A percentile compares a stretch with the other conserved stretches of the same genome.
These are phyloP conservation scores for Puccinellia tenuiflora DNA, from an alignment of 176 grass and related monocot species.

Conservation along the genomic window DNA sequence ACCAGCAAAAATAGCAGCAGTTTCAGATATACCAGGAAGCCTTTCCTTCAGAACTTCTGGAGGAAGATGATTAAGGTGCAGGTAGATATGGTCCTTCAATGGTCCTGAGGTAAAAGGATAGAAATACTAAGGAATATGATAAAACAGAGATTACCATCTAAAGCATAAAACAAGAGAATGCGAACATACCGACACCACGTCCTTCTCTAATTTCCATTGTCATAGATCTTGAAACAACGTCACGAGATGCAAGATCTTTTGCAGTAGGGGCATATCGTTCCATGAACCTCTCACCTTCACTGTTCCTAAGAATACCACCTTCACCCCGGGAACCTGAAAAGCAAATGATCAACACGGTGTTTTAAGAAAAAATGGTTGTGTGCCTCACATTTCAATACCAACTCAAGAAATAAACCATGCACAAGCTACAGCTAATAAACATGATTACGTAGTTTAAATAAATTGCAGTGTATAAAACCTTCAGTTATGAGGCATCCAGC, in stretches of 20 bases:
- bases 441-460: background rate
- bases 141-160: background rate
- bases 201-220: constrained; percentile 84
- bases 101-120: constrained; percentile 40
- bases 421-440: constrained; percentile 12
- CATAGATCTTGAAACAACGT: constrained; percentile 84
- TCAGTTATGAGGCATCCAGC: constrained; percentile 88
- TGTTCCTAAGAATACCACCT: constrained; percentile 86
- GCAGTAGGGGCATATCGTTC: constrained; percentile 71
- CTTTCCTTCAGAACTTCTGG: constrained; percentile 91
- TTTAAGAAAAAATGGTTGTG: background rate
- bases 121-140: background rate
- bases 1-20: constrained; percentile 93
- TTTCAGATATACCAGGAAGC: constrained; percentile 97
- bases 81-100: constrained; percentile 89
- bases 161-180: background rate
- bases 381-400: background rate
- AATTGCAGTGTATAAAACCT: constrained; percentile 35
- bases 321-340: constrained; percentile 68
- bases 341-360: background rate
- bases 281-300: constrained; percentile 87
- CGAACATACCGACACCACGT: constrained; percentile 55
- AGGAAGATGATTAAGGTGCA: constrained; percentile 78
- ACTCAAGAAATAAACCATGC: background rate
- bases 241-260: constrained; percentile 83